Percentiles rank a stretch among this genome's conserved stretches.
Evolutionary conservation across 179 eudicot species (phyloP).

Genomic region (Silene coronaria): DNA sequence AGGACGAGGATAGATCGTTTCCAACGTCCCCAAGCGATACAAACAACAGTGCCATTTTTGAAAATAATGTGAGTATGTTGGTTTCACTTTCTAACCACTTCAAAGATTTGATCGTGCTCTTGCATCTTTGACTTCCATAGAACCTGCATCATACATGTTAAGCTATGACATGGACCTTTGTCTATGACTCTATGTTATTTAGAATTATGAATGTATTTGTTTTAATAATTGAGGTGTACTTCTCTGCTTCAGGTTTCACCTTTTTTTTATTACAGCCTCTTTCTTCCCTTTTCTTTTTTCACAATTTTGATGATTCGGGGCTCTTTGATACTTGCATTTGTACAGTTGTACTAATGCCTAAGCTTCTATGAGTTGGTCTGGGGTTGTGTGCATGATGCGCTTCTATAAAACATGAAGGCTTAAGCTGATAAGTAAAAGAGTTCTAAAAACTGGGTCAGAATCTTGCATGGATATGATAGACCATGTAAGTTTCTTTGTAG

Average conservation of each 20-base stretch:
- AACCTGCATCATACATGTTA: background rate
- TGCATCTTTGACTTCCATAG: background rate
- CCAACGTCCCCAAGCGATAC: conserved; percentile 44
- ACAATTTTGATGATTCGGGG: background rate
- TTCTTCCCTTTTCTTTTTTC: background rate
- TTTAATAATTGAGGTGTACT: background rate
- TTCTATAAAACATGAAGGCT: background rate
- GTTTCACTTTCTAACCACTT: background rate
- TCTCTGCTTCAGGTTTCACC: background rate
- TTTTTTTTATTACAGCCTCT: background rate
- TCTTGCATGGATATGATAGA: background rate
- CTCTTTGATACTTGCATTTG: background rate
- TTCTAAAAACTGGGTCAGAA: background rate
- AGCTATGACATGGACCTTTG: background rate
- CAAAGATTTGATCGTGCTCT: conserved; percentile 2
- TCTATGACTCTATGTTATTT: background rate
- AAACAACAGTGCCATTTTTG: conserved; percentile 34
- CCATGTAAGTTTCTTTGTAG: conserved; percentile 11
- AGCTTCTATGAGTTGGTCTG: background rate
- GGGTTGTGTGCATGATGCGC: background rate
- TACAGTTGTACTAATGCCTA: background rate
- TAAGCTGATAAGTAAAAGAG: background rate
- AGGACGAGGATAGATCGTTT: conserved; percentile 47
- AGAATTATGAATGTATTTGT: background rate
- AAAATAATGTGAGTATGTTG: conserved; percentile 47